Evolutionary conservation across 2,329 filamentous ascomycete species (phyloP), one percentile per base, ranked within the genome.

Genomic region (Cladosporium colombiae): DNA sequence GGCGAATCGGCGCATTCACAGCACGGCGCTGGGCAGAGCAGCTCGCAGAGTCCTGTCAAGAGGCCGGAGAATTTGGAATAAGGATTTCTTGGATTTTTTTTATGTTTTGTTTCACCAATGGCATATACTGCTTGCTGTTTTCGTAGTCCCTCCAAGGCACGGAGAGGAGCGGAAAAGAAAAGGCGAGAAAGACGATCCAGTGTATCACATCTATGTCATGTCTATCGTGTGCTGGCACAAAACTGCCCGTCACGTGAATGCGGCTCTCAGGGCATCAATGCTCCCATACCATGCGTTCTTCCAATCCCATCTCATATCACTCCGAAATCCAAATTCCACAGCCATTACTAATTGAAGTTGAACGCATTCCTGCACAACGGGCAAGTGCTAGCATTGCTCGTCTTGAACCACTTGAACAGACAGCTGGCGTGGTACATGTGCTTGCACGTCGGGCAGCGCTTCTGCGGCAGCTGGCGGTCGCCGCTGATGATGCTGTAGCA

Each of bases 341-440:
- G 10, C 37, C 37, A 27, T 16, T 44, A 46, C 67, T 70, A 84
- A 69, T 81, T 83, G 78, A 87, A 88, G 70, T 85, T 85, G 77
- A 97, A 97, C 25, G 91, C 89, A 76, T 96, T 97, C 72, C 95
- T 85, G 79, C 95, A 99, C 69, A 99, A 82, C 57, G 95, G 95
- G 78, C 95, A 99, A 58, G 90, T 94, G 74, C 91, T 95, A 74
- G 92, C 89, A 78, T 92, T 96, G 76, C 93, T 97, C 72, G 86
- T 94, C 83, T 92, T 91, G 83, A 99, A 98, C 95, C 95, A 99
- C 80, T 94, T 93, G 82, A 92, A 97, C 79, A 99, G 79, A 80
- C 95, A 99, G 2, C 87, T 86, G 0, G 89, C 86, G 79, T 99
- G 95, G 82, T 98, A 99, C 62, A 91, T 82, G 79, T 99, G 94